phyloP scores from a whole-genome alignment of 805 yeast species.

The Pichia eremophila region DNA sequence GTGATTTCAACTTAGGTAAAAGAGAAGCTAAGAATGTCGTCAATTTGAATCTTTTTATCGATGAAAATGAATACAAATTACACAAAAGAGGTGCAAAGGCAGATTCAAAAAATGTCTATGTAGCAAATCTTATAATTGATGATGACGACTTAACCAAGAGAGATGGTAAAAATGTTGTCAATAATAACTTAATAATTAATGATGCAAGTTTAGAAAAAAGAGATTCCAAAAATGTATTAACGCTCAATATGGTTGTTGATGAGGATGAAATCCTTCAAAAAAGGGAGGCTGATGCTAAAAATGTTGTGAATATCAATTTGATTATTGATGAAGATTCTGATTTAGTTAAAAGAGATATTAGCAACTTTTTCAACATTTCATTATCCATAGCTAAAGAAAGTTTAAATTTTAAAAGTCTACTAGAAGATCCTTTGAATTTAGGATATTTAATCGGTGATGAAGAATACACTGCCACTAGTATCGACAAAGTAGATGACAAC shows the following conservation, averaged over 20 bases:
- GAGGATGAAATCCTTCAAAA: conserved; percentile 12
- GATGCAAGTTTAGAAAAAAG: conserved; percentile 4
- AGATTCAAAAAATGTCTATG: conserved; percentile 8
- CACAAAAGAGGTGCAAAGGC: conserved; percentile 2
- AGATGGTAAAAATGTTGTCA: conserved; percentile 12
- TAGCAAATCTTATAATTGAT: conserved; percentile 10
- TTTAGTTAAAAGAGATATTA: conserved; percentile 8
- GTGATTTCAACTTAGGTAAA: conserved; percentile 5
- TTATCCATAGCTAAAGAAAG: neutral
- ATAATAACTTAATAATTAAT: conserved; percentile 9
- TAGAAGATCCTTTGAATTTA: neutral
- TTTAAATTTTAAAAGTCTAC: neutral
- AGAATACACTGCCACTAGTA: neutral
- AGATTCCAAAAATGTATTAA: conserved; percentile 10
- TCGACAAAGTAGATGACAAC: neutral
- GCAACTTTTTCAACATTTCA: conserved; percentile 1
- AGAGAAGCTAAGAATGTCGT: conserved; percentile 11
- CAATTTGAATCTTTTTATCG: conserved; percentile 10
- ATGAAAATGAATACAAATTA: conserved; percentile 3
- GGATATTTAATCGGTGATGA: conserved; percentile 5
- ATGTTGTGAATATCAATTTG: conserved; percentile 11
- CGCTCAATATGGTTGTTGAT: conserved; percentile 9
- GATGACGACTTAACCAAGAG: conserved; percentile 9
- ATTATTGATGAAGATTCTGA: conserved; percentile 6
- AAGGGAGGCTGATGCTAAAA: conserved; percentile 15